Percentiles rank a stretch among this genome's conserved stretches.
These are phyloP conservation scores for Oropetium thomaeum DNA, from an alignment of 176 grass and related monocot species.

Conservation along the genomic window DNA sequence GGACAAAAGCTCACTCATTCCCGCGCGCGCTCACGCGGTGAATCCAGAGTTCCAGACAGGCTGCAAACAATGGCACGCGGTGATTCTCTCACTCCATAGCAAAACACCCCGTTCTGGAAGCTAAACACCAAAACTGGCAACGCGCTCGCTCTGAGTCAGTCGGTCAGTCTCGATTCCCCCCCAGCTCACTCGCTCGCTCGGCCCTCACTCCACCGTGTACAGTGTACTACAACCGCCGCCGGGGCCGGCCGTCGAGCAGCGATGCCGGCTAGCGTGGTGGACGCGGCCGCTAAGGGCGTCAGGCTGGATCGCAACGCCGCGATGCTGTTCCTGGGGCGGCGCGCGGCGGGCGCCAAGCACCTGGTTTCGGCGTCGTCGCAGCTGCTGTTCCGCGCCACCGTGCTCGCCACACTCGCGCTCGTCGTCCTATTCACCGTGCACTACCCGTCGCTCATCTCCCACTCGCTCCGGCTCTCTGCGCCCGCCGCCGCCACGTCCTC, in stretches of 20 bases:
- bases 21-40: constrained; percentile 31
- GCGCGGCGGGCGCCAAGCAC: constrained; percentile 50
- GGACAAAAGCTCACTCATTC: constrained; percentile 8
- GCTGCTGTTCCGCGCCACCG: constrained; percentile 63
- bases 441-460: constrained; percentile 73
- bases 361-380: constrained; percentile 56
- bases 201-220: background rate
- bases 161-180: background rate
- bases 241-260: background rate
- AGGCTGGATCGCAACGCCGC: constrained; percentile 52
- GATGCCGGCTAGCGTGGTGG: constrained; percentile 29
- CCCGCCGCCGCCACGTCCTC: background rate
- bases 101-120: background rate
- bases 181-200: background rate
- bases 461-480: constrained; percentile 45
- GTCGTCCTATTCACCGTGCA: constrained; percentile 71
- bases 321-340: constrained; percentile 44
- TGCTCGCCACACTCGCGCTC: constrained; percentile 68
- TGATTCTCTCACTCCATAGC: background rate
- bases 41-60: constrained; percentile 29
- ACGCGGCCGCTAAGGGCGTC: constrained; percentile 49
- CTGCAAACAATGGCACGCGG: background rate
- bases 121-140: background rate
- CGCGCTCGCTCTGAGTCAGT: background rate
- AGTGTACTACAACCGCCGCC: no score